Evolutionary conservation across 2,329 filamentous ascomycete species (phyloP).

Genomic region (Fusarium liriodendri): DNA sequence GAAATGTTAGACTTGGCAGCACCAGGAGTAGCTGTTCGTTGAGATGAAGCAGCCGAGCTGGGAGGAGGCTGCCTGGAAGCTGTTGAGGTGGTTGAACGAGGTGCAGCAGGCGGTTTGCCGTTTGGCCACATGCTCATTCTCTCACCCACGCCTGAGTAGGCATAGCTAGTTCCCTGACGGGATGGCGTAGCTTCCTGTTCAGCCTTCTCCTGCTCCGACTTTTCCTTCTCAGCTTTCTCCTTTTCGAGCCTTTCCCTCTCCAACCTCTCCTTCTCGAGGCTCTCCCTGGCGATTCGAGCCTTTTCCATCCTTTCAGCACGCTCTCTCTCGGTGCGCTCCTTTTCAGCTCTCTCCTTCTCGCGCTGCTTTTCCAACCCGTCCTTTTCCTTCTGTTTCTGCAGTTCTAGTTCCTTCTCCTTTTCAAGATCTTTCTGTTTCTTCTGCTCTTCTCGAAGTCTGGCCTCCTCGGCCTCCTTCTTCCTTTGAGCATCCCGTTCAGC

Average conservation of each 20-base stretch:
- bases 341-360: slow-evolving; percentile 5
- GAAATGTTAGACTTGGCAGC: slow-evolving; percentile 69
- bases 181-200: slow-evolving; percentile 47
- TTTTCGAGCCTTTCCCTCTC: slow-evolving; percentile 44
- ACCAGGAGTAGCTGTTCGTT: slow-evolving; percentile 53
- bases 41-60: slow-evolving; percentile 34
- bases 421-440: slow-evolving; percentile 55
- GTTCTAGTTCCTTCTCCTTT: slow-evolving; percentile 43
- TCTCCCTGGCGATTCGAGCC: slow-evolving; percentile 8
- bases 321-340: not conserved
- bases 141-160: slow-evolving; percentile 74
- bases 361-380: slow-evolving; percentile 9
- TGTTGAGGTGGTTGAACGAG: slow-evolving; percentile 41
- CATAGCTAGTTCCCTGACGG: slow-evolving; percentile 66
- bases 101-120: slow-evolving; percentile 60
- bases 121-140: slow-evolving; percentile 77
- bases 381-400: slow-evolving; percentile 53
- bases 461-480: slow-evolving; percentile 41
- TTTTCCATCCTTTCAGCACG: not conserved
- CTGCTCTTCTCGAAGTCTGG: slow-evolving; percentile 33
- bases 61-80: slow-evolving; percentile 36
- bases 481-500: slow-evolving; percentile 35
- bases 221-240: slow-evolving; percentile 46
- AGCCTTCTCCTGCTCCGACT: slow-evolving; percentile 47
- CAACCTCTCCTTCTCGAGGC: slow-evolving; percentile 41